Percentiles rank a stretch among this genome's conserved stretches.
These are phyloP conservation scores for Aspergillus brasiliensis DNA, from an alignment of 2,329 filamentous ascomycete genomes.

Conservation along the genomic window DNA sequence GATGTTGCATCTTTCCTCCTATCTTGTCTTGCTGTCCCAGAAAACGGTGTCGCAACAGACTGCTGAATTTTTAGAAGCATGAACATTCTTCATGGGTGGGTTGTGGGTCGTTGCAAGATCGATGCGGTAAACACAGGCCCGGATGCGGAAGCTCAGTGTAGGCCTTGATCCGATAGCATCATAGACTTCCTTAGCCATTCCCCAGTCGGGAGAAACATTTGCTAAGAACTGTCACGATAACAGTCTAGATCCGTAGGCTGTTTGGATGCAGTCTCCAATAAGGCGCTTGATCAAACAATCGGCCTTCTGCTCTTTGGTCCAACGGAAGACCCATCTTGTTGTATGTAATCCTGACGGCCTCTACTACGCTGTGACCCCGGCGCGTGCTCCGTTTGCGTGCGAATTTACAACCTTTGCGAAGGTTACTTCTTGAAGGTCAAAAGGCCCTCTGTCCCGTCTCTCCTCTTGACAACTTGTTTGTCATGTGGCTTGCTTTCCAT, in stretches of 20 bases:
- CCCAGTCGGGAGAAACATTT: background rate
- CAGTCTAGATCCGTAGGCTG: conserved; percentile 1
- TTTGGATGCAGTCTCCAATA: conserved; percentile 11
- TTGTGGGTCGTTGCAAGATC: background rate
- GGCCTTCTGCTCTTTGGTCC: background rate
- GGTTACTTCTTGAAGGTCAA: conserved; percentile 33
- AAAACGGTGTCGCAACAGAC: background rate
- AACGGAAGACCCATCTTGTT: background rate
- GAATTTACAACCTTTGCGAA: conserved; percentile 13
- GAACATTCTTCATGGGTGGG: conserved; percentile 1
- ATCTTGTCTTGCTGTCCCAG: background rate
- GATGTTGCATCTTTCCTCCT: background rate
- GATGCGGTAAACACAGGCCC: conserved; percentile 29
- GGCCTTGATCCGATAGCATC: conserved; percentile 12
- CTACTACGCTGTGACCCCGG: conserved; percentile 29
- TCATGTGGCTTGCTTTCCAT: conserved; percentile 29
- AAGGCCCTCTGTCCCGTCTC: conserved; percentile 23
- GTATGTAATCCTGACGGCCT: conserved; percentile 37
- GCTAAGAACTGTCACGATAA: background rate
- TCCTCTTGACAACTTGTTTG: conserved; percentile 15
- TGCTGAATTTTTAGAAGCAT: background rate
- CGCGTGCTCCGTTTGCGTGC: conserved; percentile 32
- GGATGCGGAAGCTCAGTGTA: conserved; percentile 29
- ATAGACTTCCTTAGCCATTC: conserved; percentile 9
- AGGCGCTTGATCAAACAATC: background rate